Percentiles rank a stretch among this genome's conserved stretches.
phyloP scores from a whole-genome alignment of 2,329 filamentous ascomycete species.

The Eutypa lata region DNA sequence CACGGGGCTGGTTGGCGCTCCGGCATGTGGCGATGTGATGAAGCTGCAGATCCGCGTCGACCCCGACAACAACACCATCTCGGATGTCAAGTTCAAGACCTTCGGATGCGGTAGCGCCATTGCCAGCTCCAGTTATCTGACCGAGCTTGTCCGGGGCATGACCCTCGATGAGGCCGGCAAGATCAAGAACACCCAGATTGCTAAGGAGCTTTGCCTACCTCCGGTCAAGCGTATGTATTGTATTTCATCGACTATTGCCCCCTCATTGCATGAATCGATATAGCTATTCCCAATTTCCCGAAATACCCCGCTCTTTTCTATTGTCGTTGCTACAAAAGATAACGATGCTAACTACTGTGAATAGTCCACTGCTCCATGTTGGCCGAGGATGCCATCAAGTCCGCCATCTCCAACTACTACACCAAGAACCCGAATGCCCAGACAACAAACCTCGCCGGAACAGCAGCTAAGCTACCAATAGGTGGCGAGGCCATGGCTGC shows the following conservation, averaged over 20 bases:
- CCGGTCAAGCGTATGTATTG: conserved; percentile 71
- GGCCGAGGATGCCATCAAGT: conserved; percentile 89
- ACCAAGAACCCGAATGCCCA: conserved; percentile 80
- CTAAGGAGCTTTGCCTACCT: conserved; percentile 82
- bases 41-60: conserved; percentile 86
- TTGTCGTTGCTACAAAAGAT: no score
- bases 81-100: conserved; percentile 81
- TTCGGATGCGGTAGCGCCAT: conserved; percentile 84
- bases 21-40: conserved; percentile 90
- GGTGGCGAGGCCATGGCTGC: conserved; percentile 37
- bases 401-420: conserved; percentile 86
- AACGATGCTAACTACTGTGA: conserved; percentile 23
- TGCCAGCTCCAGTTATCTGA: conserved; percentile 90
- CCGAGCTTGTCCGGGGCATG: conserved; percentile 93
- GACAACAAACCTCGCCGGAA: conserved; percentile 74
- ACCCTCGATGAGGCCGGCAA: conserved; percentile 88
- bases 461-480: conserved; percentile 63
- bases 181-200: conserved; percentile 97
- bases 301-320: no score
- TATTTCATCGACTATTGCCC: no score
- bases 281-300: no score
- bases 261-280: no score
- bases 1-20: conserved; percentile 77
- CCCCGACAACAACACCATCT: conserved; percentile 69
- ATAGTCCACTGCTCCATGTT: conserved; percentile 89